Evolutionary conservation across 768 basidiomycete species (phyloP).

Genomic region (Mycena polygramma): DNA sequence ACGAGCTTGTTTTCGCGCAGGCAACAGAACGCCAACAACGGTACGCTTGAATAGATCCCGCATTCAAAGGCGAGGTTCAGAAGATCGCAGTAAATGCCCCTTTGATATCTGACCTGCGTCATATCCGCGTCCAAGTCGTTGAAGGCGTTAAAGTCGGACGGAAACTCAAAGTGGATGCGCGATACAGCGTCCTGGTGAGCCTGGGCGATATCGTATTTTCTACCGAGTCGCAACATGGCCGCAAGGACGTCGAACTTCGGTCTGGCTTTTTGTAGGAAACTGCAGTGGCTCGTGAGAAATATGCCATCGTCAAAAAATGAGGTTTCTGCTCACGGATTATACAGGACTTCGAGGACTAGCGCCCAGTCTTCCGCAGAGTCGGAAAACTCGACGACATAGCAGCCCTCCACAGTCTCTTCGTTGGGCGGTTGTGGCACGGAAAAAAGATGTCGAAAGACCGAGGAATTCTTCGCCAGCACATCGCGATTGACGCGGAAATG

Average conservation of each 20-base stretch:
- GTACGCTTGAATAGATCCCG: slow-evolving; percentile 15
- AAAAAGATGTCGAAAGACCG: slow-evolving; percentile 62
- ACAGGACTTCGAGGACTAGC: background rate
- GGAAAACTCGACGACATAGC: slow-evolving; percentile 37
- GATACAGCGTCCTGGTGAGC: slow-evolving; percentile 12
- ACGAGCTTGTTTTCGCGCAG: slow-evolving; percentile 9
- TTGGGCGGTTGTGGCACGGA: slow-evolving; percentile 54
- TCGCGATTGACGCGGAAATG: slow-evolving; percentile 19
- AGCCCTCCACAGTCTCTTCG: slow-evolving; percentile 34
- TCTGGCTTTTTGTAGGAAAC: background rate
- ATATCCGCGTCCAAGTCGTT: slow-evolving; percentile 11
- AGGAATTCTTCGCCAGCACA: slow-evolving; percentile 50
- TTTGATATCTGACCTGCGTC: slow-evolving; percentile 8
- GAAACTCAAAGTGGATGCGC: slow-evolving; percentile 27
- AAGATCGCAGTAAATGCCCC: slow-evolving; percentile 20
- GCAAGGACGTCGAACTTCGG: slow-evolving; percentile 10
- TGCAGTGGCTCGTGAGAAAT: background rate
- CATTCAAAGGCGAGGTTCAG: slow-evolving; percentile 23
- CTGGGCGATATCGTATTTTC: slow-evolving; percentile 26
- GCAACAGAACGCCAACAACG: slow-evolving; percentile 21
- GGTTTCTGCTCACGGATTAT: background rate
- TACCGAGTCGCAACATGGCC: slow-evolving; percentile 26
- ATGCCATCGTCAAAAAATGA: background rate
- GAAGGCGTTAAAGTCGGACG: slow-evolving; percentile 15
- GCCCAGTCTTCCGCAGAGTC: slow-evolving; percentile 28